Percentiles rank a stretch among this genome's conserved stretches.
phyloP scores from a whole-genome alignment of 495 filamentous ascomycete genomes.

The Symbiotaphrina buchneri region DNA sequence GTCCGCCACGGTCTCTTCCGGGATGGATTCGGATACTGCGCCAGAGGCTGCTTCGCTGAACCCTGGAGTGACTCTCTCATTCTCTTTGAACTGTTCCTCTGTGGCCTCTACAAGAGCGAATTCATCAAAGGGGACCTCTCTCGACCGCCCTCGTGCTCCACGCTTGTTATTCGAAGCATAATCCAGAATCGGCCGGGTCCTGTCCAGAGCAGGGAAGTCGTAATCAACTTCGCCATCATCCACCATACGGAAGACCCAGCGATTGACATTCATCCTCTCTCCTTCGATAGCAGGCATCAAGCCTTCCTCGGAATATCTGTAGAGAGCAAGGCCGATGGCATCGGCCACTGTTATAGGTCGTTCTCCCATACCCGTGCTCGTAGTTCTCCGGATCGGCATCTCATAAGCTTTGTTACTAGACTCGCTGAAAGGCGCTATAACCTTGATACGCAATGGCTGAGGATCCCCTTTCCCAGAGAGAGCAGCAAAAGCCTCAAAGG shows the following conservation, averaged over 20 bases:
- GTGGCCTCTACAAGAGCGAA: constrained; percentile 78
- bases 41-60: constrained; percentile 33
- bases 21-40: constrained; percentile 11
- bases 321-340: constrained; percentile 73
- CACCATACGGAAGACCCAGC: constrained; percentile 85
- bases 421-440: constrained; percentile 68
- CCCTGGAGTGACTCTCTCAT: constrained; percentile 50
- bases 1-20: not conserved
- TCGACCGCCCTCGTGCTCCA: constrained; percentile 40
- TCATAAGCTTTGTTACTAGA: constrained; percentile 49
- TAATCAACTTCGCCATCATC: constrained; percentile 91
- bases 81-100: constrained; percentile 52
- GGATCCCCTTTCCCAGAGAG: constrained; percentile 68
- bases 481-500: constrained; percentile 68
- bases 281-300: constrained; percentile 44
- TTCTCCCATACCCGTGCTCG: constrained; percentile 36
- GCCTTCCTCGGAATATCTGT: constrained; percentile 67
- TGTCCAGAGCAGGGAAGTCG: constrained; percentile 73
- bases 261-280: constrained; percentile 63
- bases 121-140: constrained; percentile 76
- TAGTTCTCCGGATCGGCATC: constrained; percentile 52
- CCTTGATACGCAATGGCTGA: constrained; percentile 62
- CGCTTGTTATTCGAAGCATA: constrained; percentile 85
- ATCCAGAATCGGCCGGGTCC: constrained; percentile 55
- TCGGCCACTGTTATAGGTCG: constrained; percentile 66